Percentiles rank a stretch among this genome's conserved stretches.
Evolutionary conservation across 2,329 filamentous ascomycete species (phyloP).

Genomic region (Pseudocercospora pini-densiflorae): DNA sequence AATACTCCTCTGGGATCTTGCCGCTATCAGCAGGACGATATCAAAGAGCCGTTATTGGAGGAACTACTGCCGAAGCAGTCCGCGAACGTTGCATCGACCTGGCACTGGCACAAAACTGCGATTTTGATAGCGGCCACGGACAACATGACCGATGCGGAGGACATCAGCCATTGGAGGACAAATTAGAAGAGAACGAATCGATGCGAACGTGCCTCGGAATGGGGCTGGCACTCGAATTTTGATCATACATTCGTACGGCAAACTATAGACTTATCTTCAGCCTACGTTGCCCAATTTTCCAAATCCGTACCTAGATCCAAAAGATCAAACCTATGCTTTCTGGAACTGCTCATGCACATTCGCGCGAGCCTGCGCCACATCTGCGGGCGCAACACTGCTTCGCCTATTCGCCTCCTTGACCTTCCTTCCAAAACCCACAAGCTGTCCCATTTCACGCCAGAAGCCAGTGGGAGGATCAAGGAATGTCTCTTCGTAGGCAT

Average conservation of each 20-base stretch:
- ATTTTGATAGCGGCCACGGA: too few relatives aligned
- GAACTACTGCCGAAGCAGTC: too few relatives aligned
- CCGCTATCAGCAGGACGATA: too few relatives aligned
- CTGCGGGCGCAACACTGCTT: constrained; percentile 15
- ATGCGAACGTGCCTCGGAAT: too few relatives aligned
- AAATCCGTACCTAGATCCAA: background rate
- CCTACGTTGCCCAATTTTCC: background rate
- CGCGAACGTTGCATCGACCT: too few relatives aligned
- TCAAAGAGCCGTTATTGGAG: too few relatives aligned
- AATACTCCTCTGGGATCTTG: too few relatives aligned
- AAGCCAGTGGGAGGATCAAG: constrained; percentile 54
- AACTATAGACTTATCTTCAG: background rate
- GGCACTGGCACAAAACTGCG: too few relatives aligned
- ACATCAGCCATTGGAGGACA: too few relatives aligned
- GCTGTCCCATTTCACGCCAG: constrained; percentile 56
- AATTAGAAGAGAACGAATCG: too few relatives aligned
- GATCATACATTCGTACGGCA: background rate
- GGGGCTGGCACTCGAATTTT: background rate
- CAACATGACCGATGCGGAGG: too few relatives aligned
- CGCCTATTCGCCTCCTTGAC: constrained; percentile 20
- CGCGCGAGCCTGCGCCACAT: constrained; percentile 20
- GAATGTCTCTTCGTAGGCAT: constrained; percentile 61
- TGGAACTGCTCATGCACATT: constrained; percentile 18
- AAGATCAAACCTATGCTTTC: constrained; percentile 1
- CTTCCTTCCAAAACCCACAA: constrained; percentile 44